Evolutionary conservation across 495 filamentous ascomycete genomes (phyloP), one percentile per base, ranked within the genome.

Genomic region (Aspergillus saccharolyticus): DNA sequence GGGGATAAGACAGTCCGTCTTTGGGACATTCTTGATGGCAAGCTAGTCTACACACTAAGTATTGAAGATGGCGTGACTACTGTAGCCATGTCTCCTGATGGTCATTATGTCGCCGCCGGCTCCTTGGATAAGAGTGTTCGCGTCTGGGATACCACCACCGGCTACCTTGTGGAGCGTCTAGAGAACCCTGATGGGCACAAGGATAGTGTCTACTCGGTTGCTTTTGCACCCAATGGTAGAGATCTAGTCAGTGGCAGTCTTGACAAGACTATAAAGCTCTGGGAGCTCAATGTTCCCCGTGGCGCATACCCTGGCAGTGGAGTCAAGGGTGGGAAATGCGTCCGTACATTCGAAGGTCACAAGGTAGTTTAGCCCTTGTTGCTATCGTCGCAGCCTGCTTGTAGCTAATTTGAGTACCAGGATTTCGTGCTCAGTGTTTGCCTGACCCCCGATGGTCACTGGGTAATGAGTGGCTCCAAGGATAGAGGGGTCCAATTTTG

Each of bases 201-300:
- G 69, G 90, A 95, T 61, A 91, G 88, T 62, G 90, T 96, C n/a
- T 96, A 96, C 66, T 90, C 86, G 43, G 90, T 96, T 49, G 90
- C 90, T 3, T 96, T 96, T 68, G 89, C 90, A 24, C 90, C 90
- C 22, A 91, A 90, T 60, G 89, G 90, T 50, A 86, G 87, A 55
- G 89, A 92, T 62, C 83, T 96, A 51, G 89, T 96, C 66, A 91
- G 88, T 66, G 90, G 90, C 55, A 91, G 88, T 81, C 76, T 96
- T 60, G 90, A 96, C 70, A 93, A 92, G 80, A 94, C 90, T 3
- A 96, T 96, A 77, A 96, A 96, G 80, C 89, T 94, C 80, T 96
- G 90, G 90, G 90, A 96, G 72, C 78, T 96, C 43, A 82, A 80
- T 24, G 81, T 86, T 25, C 83, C 89, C 48, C 80, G 88, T 56